Conservation (phyloP, 352 stramenopile species). For the Phytopythium vexans region DNA sequence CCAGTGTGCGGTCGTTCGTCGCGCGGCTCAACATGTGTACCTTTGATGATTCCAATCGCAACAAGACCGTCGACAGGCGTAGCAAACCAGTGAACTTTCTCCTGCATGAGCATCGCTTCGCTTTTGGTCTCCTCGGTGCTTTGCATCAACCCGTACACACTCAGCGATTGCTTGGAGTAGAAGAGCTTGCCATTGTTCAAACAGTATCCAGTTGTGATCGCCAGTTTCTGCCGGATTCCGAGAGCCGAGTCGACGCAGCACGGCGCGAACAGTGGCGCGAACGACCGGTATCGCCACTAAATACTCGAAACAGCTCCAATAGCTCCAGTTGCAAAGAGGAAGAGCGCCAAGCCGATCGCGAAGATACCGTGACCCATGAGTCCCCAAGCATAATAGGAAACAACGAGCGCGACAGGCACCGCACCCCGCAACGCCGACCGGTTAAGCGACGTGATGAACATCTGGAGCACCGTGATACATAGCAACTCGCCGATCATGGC, state of each 20-base stretch:
- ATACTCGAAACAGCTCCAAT: slow-evolving; percentile 15
- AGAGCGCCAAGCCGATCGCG: slow-evolving; percentile 15
- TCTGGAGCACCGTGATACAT: slow-evolving; percentile 17
- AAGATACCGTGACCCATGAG: slow-evolving; percentile 22
- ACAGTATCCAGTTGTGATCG: slow-evolving; percentile 12
- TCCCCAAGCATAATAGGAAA: slow-evolving; percentile 28
- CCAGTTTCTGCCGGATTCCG: slow-evolving; percentile 14
- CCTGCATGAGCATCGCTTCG: background rate
- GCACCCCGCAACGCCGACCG: slow-evolving; percentile 16
- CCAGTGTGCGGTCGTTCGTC: background rate
- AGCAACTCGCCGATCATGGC: slow-evolving; percentile 19
- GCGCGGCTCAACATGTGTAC: background rate
- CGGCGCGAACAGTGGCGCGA: background rate
- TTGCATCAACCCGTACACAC: no score
- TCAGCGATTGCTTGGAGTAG: slow-evolving; percentile 2
- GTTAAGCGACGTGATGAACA: slow-evolving; percentile 21
- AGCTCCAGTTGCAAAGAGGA: slow-evolving; percentile 16
- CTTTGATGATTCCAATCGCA: background rate
- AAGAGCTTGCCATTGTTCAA: slow-evolving; percentile 11
- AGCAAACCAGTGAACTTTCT: slow-evolving; percentile 2
- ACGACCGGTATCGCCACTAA: slow-evolving; percentile 6
- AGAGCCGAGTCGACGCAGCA: slow-evolving; percentile 13
- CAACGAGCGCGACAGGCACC: slow-evolving; percentile 7
- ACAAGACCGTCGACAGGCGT: background rate
- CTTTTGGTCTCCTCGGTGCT: no score